Evolutionary conservation across 2,329 filamentous ascomycete genomes (phyloP).

Genomic region (Davidsoniella australis): DNA sequence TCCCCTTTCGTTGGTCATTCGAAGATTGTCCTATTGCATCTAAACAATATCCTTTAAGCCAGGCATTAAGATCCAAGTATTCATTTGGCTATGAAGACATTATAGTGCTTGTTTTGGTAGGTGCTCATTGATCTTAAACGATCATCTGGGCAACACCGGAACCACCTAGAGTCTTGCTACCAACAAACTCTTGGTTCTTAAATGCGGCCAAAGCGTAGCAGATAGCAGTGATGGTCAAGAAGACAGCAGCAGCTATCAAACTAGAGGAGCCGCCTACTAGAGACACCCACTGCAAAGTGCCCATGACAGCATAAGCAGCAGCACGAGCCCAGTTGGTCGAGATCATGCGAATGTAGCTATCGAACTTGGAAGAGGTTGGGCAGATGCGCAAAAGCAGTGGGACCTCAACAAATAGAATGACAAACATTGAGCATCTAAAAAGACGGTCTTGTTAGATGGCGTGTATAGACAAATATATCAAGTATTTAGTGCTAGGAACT

Average conservation of each 20-base stretch:
- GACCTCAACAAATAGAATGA: constrained; percentile 77
- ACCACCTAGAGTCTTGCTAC: constrained; percentile 90
- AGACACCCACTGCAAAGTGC: constrained; percentile 69
- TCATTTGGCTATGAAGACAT: no score
- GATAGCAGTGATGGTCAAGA: constrained; percentile 56
- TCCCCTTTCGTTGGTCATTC: not conserved
- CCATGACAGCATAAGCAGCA: constrained; percentile 68
- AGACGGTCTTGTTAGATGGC: not conserved
- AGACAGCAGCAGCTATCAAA: constrained; percentile 71
- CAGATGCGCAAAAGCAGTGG: constrained; percentile 94
- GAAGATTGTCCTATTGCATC: no score
- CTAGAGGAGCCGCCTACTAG: constrained; percentile 46
- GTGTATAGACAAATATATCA: not conserved
- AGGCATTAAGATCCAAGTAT: no score
- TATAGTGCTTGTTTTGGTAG: no score
- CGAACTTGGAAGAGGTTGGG: constrained; percentile 81
- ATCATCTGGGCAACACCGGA: constrained; percentile 96
- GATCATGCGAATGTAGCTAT: constrained; percentile 75
- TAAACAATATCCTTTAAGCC: no score
- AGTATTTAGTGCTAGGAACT: constrained; percentile 16
- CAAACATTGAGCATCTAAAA: constrained; percentile 47
- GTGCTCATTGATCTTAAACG: constrained; percentile 36
- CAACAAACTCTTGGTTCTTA: constrained; percentile 73
- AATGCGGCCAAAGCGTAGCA: constrained; percentile 70
- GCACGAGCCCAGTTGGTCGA: constrained; percentile 96